phyloP scores from a whole-genome alignment of 306 rosid species.

The Citrullus mucosospermus region DNA sequence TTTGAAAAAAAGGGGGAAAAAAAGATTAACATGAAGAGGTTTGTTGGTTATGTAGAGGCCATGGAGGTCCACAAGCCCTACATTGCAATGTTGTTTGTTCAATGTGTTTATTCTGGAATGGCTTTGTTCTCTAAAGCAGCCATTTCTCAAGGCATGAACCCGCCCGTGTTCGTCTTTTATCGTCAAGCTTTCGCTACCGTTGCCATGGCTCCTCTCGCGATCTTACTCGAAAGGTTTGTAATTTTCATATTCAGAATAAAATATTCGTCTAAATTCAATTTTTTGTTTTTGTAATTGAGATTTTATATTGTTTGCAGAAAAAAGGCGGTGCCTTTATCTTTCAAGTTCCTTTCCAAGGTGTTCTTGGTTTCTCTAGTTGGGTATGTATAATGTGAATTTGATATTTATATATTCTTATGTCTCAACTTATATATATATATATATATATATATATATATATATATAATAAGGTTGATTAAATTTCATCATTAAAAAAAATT shows the following conservation, averaged over 20 bases:
- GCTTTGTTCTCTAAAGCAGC: slow-evolving; percentile 88
- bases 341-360: slow-evolving; percentile 45
- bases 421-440: too few species aligned
- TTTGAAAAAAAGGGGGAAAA: background rate
- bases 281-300: background rate
- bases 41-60: slow-evolving; percentile 3
- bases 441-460: too few species aligned
- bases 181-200: slow-evolving; percentile 75
- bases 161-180: slow-evolving; percentile 79
- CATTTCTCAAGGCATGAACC: slow-evolving; percentile 77
- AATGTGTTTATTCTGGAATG: slow-evolving; percentile 75
- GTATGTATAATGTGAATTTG: slow-evolving; percentile 20
- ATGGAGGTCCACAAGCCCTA: slow-evolving; percentile 43
- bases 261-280: background rate
- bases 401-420: background rate
- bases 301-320: slow-evolving; percentile 31
- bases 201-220: slow-evolving; percentile 63
- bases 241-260: too few species aligned
- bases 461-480: too few species aligned
- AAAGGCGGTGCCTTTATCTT: slow-evolving; percentile 43
- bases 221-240: slow-evolving; percentile 59
- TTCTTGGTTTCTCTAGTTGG: slow-evolving; percentile 71
- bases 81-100: slow-evolving; percentile 59
- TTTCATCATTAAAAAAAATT: background rate
- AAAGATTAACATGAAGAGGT: slow-evolving; percentile 22